Evolutionary conservation across 306 rosid genomes (phyloP), one percentile per base, ranked within the genome.

Genomic region (Carpinus fangiana): DNA sequence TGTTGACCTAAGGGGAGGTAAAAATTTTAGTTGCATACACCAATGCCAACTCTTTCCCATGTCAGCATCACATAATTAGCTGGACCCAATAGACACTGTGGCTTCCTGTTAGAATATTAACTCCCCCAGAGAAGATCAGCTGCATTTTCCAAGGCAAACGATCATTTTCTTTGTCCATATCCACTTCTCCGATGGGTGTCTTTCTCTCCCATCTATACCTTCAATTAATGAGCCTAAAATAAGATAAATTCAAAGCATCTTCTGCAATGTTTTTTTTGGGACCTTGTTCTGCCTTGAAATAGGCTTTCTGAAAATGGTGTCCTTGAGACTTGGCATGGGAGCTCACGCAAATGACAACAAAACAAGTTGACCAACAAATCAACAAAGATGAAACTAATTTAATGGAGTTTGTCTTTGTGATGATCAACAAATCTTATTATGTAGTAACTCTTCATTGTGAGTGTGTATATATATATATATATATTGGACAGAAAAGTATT

Each of bases 11-110:
- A 21, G 18, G 45, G 34, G 46, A 59, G 83, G 84, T 73, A 67
- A 86, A 86, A 84, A 84, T 38, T 36, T 38, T 82, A 80, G 87
- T 28, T 47, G 72, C 57, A 73, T 84, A 79, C 78, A 68, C 52
- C 34, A 17, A 6, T 43, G 41, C 73, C 85, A 70, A 53, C 50
- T 73, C 76, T 74, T 81, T 84, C 77, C 74, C 79, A 82, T 28
- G 83, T 76, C 86, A 79, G 73, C 82, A 82, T 55, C 82, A 52
- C 64, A 70, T 6, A 57, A 36, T 61, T 18, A 66, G 52, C 73
- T 3, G 71, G 86, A n/a, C 86, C 86, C 90, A 83, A 82, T 46
- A 3, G 76, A 78, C 41, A 56, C 13, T 53, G 68, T 76, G 69
- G 60, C 76, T 50, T 82, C 48, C 67, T 68, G 64, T 61, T 7